phyloP scores from a whole-genome alignment of 345 rosid genomes.

The Euphorbia lathyris region DNA sequence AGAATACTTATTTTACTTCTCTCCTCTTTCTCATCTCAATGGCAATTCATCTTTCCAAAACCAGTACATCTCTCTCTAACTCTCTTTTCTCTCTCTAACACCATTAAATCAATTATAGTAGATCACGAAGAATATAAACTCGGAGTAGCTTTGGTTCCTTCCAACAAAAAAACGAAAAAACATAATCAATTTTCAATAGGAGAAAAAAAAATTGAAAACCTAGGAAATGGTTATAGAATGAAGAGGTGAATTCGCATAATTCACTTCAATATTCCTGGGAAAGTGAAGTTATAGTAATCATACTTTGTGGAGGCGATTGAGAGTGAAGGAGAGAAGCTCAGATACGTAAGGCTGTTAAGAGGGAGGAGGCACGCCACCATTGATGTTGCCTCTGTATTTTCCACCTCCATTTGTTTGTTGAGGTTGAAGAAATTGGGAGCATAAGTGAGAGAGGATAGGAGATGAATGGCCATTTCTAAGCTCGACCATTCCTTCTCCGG shows the following conservation, averaged over 20 bases:
- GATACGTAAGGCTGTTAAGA: slow-evolving; percentile 90
- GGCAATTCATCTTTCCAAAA: too few relatives aligned
- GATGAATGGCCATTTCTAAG: too few relatives aligned
- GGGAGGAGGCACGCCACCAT: slow-evolving; percentile 49
- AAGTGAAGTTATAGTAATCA: background rate
- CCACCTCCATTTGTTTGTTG: slow-evolving; percentile 52
- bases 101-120: too few relatives aligned
- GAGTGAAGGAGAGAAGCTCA: slow-evolving; percentile 98
- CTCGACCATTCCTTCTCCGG: too few relatives aligned
- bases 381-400: slow-evolving; percentile 36
- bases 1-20: too few relatives aligned
- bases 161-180: slow-evolving; percentile 4
- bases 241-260: background rate
- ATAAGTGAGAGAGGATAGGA: background rate
- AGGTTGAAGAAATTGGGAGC: too few relatives aligned
- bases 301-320: slow-evolving; percentile 97
- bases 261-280: background rate
- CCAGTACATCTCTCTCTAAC: too few relatives aligned
- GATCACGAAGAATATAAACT: too few relatives aligned
- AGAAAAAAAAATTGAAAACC: too few relatives aligned
- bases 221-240: too few relatives aligned
- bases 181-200: background rate
- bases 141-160: slow-evolving; percentile 96
- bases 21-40: too few relatives aligned
- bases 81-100: too few relatives aligned